Evolutionary conservation across 2,329 filamentous ascomycete genomes (phyloP), one percentile per base, ranked within the genome.

Genomic region (Venturia pyrina): DNA sequence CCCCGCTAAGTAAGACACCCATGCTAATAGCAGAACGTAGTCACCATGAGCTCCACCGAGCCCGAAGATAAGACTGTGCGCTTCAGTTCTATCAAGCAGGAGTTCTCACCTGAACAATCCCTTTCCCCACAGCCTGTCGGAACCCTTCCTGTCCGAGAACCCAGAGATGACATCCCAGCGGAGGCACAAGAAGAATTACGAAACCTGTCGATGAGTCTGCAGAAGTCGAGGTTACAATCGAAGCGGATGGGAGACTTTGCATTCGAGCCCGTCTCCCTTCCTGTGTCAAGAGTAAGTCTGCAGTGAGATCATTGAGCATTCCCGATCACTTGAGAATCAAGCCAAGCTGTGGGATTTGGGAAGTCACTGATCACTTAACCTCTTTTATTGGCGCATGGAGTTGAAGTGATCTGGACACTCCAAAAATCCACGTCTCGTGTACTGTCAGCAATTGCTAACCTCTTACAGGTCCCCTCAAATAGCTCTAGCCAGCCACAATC

Each of bases 221-320:
- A 91, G 69, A 86, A 86, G 68, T 84, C 87, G 60, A 86, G 88
- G 71, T 82, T 96, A 68, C 93, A 97, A 78, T 89, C 93, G 71
- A 84, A 87, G 66, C 86, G 93, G 69, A 86, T 96, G 81, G 89
- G 89, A 74, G 90, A 92, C 74, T 96, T 91, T 77, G 87, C 89
- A 56, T 98, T 93, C 73, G 93, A 97, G 75, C 89, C 93, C 43
- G 87, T 96, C 69, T 98, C 95, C 44, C 82, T 98, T 64, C 93
- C 95, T 46, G 83, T 85, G 41, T 93, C 91, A 59, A 85, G 90
- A 78, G 91, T 93, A 86, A 78, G 89, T 84, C 70, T 63, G 15
- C 10, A 40, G 8, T 40, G 34, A 7, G 2, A 3, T 44, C 57
- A 15, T 13, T 43, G 41, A 17, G 41, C 41, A 15, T 43, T 13